Conservation (phyloP, 305 asterid genomes). For the Fraxinus nigra region DNA sequence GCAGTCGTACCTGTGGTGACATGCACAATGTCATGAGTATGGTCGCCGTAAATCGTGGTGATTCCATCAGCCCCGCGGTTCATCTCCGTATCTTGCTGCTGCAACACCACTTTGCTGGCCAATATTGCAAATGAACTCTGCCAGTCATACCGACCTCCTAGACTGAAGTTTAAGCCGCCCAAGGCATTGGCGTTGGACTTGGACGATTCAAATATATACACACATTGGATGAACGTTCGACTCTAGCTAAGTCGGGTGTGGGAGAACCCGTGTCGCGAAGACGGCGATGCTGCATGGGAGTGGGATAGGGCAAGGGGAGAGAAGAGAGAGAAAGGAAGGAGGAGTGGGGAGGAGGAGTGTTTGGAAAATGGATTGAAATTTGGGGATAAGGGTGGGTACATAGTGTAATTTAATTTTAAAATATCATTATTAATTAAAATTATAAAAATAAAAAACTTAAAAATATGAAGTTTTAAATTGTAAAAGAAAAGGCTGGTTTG, state of each 20-base stretch:
- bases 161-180: neutral
- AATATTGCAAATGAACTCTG: constrained; percentile 47
- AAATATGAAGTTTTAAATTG: too few relatives aligned
- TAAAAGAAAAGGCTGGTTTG: too few relatives aligned
- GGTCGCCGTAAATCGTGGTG: constrained; percentile 42
- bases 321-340: too few relatives aligned
- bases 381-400: too few relatives aligned
- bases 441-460: too few relatives aligned
- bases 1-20: constrained; percentile 19
- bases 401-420: too few relatives aligned
- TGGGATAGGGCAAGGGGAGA: too few relatives aligned
- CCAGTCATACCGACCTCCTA: constrained; percentile 42
- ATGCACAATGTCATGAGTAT: constrained; percentile 35
- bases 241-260: neutral
- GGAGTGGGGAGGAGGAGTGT: too few relatives aligned
- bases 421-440: too few relatives aligned
- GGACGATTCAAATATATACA: neutral
- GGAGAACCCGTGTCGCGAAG: neutral
- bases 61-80: constrained; percentile 28
- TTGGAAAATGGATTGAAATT: too few relatives aligned
- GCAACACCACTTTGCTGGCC: constrained; percentile 47
- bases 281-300: neutral
- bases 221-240: neutral
- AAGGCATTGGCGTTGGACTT: neutral
- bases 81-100: constrained; percentile 40